These are phyloP conservation scores for Penicillium canariense DNA, from an alignment of 495 filamentous ascomycete species.

Conservation along the genomic window DNA sequence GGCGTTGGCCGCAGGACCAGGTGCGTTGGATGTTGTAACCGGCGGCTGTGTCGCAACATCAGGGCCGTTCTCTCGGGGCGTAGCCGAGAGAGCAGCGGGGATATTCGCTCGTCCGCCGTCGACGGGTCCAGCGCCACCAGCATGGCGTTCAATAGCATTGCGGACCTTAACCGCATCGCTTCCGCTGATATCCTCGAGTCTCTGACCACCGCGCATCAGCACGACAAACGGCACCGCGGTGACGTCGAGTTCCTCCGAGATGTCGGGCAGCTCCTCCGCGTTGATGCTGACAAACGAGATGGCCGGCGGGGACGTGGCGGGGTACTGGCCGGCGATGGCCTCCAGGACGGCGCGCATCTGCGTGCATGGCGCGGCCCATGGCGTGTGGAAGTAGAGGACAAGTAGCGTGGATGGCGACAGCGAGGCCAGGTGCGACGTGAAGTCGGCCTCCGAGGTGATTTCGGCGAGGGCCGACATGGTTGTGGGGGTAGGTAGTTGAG, in stretches of 20 bases:
- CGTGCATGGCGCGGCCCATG: constrained; percentile 94
- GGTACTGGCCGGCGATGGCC: constrained; percentile 80
- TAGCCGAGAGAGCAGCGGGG: constrained; percentile 51
- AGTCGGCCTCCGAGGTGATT: constrained; percentile 66
- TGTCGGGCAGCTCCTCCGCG: constrained; percentile 83
- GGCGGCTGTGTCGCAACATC: constrained; percentile 36
- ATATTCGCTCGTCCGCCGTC: constrained; percentile 38
- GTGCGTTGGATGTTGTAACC: constrained; percentile 49
- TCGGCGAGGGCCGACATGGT: constrained; percentile 71
- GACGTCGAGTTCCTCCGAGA: constrained; percentile 87
- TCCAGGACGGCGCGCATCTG: constrained; percentile 88
- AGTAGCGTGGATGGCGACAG: constrained; percentile 66
- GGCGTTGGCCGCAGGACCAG: constrained; percentile 28
- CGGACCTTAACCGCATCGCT: constrained; percentile 82
- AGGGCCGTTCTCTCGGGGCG: constrained; percentile 42
- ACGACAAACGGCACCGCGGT: constrained; percentile 91
- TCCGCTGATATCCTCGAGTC: constrained; percentile 79
- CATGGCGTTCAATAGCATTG: constrained; percentile 77
- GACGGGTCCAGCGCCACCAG: constrained; percentile 38
- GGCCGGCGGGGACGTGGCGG: constrained; percentile 57
- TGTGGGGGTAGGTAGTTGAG: constrained; percentile 12
- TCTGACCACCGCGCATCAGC: constrained; percentile 64
- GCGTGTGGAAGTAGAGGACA: constrained; percentile 89
- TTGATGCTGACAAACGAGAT: constrained; percentile 84
- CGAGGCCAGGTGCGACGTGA: constrained; percentile 59